Conservation (phyloP, 306 rosid species). For the Mucuna pruriens region DNA sequence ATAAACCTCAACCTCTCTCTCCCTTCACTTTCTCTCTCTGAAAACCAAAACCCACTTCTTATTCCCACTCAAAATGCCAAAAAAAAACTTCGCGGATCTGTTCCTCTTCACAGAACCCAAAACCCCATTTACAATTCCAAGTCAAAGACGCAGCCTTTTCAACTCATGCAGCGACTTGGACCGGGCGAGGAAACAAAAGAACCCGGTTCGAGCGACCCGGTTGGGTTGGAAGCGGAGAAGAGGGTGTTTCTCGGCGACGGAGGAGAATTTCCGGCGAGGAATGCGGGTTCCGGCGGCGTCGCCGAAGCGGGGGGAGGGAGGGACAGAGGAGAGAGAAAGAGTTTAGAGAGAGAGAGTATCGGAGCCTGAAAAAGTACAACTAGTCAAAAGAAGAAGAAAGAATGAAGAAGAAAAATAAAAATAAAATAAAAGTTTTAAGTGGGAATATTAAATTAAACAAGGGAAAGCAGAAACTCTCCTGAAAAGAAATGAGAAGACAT, state of each 20-base stretch:
- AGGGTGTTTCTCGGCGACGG: background rate
- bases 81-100: constrained; percentile 59
- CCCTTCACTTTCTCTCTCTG: constrained; percentile 37
- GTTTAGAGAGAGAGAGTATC: constrained; percentile 58
- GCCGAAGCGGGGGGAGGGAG: constrained; percentile 52
- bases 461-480: constrained; percentile 44
- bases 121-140: constrained; percentile 56
- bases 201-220: constrained; percentile 26
- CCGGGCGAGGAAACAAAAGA: constrained; percentile 6
- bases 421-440: background rate
- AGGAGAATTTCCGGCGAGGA: constrained; percentile 25
- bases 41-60: constrained; percentile 45
- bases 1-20: constrained; percentile 59
- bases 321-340: constrained; percentile 60
- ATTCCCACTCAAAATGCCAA: constrained; percentile 35
- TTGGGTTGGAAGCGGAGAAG: constrained; percentile 1
- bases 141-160: constrained; percentile 51
- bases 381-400: constrained; percentile 64
- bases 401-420: constrained; percentile 36
- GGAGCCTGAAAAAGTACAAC: constrained; percentile 65
- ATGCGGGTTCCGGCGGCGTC: constrained; percentile 46
- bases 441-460: background rate
- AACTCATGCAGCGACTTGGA: constrained; percentile 57
- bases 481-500: constrained; percentile 34
- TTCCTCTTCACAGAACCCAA: constrained; percentile 47